These are phyloP conservation scores for Annulohypoxylon nitens DNA, from an alignment of 495 filamentous ascomycete species.

Conservation along the genomic window DNA sequence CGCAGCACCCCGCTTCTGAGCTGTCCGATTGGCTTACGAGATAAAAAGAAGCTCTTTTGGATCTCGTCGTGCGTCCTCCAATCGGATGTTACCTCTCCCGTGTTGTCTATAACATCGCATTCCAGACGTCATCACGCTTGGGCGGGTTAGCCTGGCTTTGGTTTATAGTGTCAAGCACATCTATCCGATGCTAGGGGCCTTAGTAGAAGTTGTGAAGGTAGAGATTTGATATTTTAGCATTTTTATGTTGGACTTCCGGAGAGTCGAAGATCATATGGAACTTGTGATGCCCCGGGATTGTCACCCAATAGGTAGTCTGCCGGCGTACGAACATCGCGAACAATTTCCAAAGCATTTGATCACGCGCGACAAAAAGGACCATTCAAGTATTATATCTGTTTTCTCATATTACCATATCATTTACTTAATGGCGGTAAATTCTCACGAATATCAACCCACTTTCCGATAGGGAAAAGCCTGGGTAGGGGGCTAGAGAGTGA, in stretches of 20 bases:
- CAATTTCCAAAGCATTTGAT: not conserved
- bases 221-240: not conserved
- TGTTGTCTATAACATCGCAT: not conserved
- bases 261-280: not conserved
- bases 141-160: not conserved
- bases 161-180: not conserved
- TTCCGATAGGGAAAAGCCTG: not conserved
- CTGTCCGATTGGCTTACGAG: not conserved
- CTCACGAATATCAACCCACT: not conserved
- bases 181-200: not conserved
- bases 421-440: not conserved
- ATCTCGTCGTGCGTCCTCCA: not conserved
- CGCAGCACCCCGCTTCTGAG: not conserved
- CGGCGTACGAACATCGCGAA: not conserved
- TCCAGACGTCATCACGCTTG: not conserved
- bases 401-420: not conserved
- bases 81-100: not conserved
- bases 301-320: not conserved
- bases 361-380: not conserved
- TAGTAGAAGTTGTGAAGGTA: not conserved
- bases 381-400: not conserved
- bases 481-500: not conserved
- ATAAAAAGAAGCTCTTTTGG: constrained; percentile 6
- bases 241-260: not conserved
- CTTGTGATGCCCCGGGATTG: not conserved